Conservation (phyloP, 2,329 filamentous ascomycete species). For the Mycosphaerella sp. region DNA sequence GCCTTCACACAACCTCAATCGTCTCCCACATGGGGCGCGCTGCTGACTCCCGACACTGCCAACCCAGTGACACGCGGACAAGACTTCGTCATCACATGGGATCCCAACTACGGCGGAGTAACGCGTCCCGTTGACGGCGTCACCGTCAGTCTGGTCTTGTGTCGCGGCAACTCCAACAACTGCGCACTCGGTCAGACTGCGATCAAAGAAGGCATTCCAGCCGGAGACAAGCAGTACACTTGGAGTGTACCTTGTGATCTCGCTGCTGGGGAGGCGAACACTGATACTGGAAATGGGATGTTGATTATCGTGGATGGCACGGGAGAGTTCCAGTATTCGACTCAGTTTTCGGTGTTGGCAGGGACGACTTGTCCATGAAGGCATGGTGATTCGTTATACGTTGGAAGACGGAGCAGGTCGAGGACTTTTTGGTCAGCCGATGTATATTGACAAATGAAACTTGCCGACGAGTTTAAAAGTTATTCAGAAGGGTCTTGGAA, state of each 20-base stretch:
- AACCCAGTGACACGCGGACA: conserved; percentile 11
- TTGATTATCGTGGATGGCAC: conserved; percentile 16
- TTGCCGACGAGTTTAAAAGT: too few species aligned
- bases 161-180: conserved; percentile 11
- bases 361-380: neutral
- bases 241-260: conserved; percentile 17
- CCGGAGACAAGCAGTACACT: neutral
- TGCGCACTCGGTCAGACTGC: conserved; percentile 8
- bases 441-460: too few species aligned
- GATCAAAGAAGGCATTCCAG: conserved; percentile 4
- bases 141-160: conserved; percentile 15
- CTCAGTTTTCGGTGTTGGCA: conserved; percentile 13
- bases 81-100: conserved; percentile 13
- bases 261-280: conserved; percentile 3
- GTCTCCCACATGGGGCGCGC: conserved; percentile 10
- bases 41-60: conserved; percentile 6
- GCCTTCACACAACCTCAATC: conserved; percentile 11
- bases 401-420: neutral
- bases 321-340: conserved; percentile 18
- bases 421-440: neutral
- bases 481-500: too few species aligned
- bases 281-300: conserved; percentile 13
- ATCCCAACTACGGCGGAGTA: neutral
- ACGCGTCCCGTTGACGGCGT: neutral
- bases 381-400: too few species aligned